Percentiles rank a stretch among this genome's conserved stretches.
phyloP scores from a whole-genome alignment of 1,139 yeast genomes.

The Debaryomyces fabryi region DNA sequence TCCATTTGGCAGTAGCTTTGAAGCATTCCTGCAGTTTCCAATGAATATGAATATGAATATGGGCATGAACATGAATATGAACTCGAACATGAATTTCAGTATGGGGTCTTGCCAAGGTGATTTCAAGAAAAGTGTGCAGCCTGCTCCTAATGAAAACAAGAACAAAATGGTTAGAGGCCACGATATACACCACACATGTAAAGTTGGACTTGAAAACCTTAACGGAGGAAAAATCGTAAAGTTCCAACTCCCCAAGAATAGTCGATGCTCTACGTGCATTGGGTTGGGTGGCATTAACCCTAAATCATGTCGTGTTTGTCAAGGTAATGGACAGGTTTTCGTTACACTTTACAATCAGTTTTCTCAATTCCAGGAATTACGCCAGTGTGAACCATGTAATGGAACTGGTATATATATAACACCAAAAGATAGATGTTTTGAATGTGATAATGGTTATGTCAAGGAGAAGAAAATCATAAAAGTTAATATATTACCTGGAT shows the following conservation, averaged over 20 bases:
- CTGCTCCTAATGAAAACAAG: conserved; percentile 18
- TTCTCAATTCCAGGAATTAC: conserved; percentile 37
- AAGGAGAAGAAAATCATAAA: conserved; percentile 54
- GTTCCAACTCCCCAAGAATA: conserved; percentile 42
- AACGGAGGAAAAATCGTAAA: conserved; percentile 44
- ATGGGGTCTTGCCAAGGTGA: neutral
- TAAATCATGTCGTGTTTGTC: conserved; percentile 36
- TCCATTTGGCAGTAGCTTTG: conserved; percentile 14
- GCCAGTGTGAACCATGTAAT: conserved; percentile 37
- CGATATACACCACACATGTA: conserved; percentile 47
- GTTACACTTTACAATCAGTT: conserved; percentile 35
- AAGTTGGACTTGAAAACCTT: conserved; percentile 39
- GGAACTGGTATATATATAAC: conserved; percentile 38
- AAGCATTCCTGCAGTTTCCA: conserved; percentile 13
- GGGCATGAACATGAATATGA: conserved; percentile 14
- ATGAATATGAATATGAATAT: conserved; percentile 11
- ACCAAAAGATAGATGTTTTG: conserved; percentile 28
- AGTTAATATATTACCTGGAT: conserved; percentile 56
- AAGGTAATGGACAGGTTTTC: conserved; percentile 42
- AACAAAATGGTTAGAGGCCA: conserved; percentile 27
- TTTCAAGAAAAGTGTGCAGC: conserved; percentile 26
- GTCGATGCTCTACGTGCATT: conserved; percentile 36
- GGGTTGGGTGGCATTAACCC: conserved; percentile 45
- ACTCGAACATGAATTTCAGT: conserved; percentile 10
- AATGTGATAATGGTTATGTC: conserved; percentile 38